phyloP scores from a whole-genome alignment of 352 stramenopile species.

The Pythium guiyangense region DNA sequence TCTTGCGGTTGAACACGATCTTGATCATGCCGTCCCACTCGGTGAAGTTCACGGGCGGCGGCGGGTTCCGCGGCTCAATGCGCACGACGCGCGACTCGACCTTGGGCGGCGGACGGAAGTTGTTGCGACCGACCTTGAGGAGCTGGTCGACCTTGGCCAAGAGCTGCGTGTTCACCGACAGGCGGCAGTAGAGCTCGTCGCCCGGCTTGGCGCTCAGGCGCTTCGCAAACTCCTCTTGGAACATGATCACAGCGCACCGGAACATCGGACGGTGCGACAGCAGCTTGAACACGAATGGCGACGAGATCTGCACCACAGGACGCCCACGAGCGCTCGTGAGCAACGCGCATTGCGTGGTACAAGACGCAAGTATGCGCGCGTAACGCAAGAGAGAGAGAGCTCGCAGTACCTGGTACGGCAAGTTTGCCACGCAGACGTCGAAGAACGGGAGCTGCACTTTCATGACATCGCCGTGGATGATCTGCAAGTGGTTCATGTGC shows the following conservation, averaged over 20 bases:
- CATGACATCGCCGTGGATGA: constrained; percentile 99
- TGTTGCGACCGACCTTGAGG: constrained; percentile 98
- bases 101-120: constrained; percentile 98
- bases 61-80: constrained; percentile 97
- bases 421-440: constrained; percentile 98
- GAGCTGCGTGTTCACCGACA: constrained; percentile 99
- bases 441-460: constrained; percentile 99
- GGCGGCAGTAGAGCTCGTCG: constrained; percentile 97
- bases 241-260: constrained; percentile 99
- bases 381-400: neutral
- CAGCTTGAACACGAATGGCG: constrained; percentile 98
- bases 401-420: constrained; percentile 93
- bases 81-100: constrained; percentile 95
- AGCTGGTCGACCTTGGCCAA: constrained; percentile 98
- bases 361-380: neutral
- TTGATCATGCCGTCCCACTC: constrained; percentile 99
- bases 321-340: neutral
- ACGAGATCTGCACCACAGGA: constrained; percentile 87
- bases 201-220: constrained; percentile 95
- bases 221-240: constrained; percentile 99
- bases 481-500: constrained; percentile 92
- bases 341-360: neutral
- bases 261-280: constrained; percentile 97
- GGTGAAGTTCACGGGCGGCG: constrained; percentile 98
- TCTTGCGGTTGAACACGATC: constrained; percentile 99